A percentile compares a stretch with the other conserved stretches of the same genome.
These are phyloP conservation scores for Asparagopsis taxiformis DNA, from an alignment of 31 red algal genomes.

Conservation along the genomic window DNA sequence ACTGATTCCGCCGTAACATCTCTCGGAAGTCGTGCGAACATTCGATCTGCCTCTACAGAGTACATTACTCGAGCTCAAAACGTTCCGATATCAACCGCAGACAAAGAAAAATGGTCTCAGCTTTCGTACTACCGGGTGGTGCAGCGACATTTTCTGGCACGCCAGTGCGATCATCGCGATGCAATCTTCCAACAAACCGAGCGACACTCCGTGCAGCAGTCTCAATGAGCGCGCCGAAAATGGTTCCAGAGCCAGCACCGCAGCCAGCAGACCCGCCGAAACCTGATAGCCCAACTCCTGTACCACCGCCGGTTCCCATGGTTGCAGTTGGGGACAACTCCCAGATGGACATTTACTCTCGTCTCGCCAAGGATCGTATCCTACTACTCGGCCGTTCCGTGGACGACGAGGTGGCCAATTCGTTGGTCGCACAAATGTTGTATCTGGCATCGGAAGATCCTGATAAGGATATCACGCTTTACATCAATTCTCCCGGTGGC, in stretches of 20 bases:
- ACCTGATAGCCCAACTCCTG: constrained; percentile 44
- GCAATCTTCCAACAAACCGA: not conserved
- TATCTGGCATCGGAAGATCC: constrained; percentile 93
- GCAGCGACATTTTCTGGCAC: not conserved
- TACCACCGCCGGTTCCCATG: constrained; percentile 71
- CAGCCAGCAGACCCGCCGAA: constrained; percentile 65
- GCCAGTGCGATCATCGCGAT: not conserved
- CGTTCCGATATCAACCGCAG: too few species aligned
- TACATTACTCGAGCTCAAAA: not conserved
- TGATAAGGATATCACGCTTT: constrained; percentile 96
- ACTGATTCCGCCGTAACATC: too few species aligned
- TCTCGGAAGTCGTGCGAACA: not conserved
- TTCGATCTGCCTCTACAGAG: not conserved
- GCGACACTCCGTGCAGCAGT: not conserved
- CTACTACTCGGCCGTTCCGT: constrained; percentile 85
- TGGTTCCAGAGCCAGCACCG: constrained; percentile 61
- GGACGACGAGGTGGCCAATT: constrained; percentile 97
- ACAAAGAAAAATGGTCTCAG: not conserved
- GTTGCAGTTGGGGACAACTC: constrained; percentile 78
- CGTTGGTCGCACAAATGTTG: constrained; percentile 96
- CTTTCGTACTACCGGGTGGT: not conserved
- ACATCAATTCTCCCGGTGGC: constrained; percentile 97
- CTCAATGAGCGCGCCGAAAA: constrained; percentile 19
- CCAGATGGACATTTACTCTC: constrained; percentile 99
- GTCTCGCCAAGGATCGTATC: constrained; percentile 97